Evolutionary conservation across 805 yeast genomes (phyloP).

Genomic region (Metschnikowia aberdeeniae): DNA sequence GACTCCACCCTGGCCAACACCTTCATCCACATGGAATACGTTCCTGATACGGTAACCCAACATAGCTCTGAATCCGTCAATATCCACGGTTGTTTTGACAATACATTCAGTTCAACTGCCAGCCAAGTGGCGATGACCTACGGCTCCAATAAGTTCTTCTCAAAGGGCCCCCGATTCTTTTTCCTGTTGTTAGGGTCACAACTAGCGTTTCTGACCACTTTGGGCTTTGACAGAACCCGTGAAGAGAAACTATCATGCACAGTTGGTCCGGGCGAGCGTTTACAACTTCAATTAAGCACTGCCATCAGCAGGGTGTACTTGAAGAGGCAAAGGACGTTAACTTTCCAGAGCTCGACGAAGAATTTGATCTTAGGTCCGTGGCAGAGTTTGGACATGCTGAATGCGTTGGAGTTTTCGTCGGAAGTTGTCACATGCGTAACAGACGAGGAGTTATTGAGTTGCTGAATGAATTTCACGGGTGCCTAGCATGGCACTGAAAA

Average conservation of each 20-base stretch:
- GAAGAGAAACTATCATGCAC: slow-evolving; percentile 14
- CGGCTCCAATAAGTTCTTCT: neutral
- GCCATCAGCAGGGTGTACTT: slow-evolving; percentile 3
- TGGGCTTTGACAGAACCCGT: neutral
- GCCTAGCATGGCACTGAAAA: neutral
- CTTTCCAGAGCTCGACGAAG: neutral
- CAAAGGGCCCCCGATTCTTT: slow-evolving; percentile 4
- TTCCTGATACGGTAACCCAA: neutral
- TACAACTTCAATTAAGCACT: slow-evolving; percentile 13
- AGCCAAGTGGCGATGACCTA: slow-evolving; percentile 8
- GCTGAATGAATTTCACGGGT: neutral
- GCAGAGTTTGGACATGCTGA: neutral
- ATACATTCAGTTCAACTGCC: slow-evolving; percentile 11
- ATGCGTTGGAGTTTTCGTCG: slow-evolving; percentile 1
- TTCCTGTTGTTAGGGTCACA: slow-evolving; percentile 4
- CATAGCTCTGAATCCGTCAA: neutral
- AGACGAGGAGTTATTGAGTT: neutral
- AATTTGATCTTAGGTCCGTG: neutral
- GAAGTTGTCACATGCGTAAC: slow-evolving; percentile 1
- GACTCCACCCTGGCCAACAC: neutral
- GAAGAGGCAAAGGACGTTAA: neutral
- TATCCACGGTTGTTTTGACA: slow-evolving; percentile 15
- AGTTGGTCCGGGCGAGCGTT: slow-evolving; percentile 11
- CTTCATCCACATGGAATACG: neutral
- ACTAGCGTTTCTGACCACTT: neutral